Percentiles rank a stretch among this genome's conserved stretches.
Evolutionary conservation across 768 basidiomycete species (phyloP).

Genomic region (Neoboletus subvelutipes): DNA sequence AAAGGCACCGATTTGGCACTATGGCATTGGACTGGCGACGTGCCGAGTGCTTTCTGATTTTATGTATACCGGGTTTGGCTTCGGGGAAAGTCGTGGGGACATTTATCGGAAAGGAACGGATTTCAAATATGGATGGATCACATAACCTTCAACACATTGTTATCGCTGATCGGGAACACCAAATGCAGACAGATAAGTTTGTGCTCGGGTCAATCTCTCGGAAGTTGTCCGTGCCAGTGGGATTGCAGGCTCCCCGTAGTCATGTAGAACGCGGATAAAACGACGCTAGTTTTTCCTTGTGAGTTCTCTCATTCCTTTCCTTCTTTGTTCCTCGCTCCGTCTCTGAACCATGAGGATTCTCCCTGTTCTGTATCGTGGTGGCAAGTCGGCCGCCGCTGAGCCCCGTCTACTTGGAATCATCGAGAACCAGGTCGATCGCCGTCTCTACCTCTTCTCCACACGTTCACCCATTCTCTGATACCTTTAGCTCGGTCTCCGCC

Average conservation of each 20-base stretch:
- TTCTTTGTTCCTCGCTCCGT: background rate
- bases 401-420: slow-evolving; percentile 75
- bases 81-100: background rate
- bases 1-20: background rate
- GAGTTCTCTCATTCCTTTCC: background rate
- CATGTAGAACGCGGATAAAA: slow-evolving; percentile 1
- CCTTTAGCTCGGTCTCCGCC: slow-evolving; percentile 61
- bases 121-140: background rate
- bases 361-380: slow-evolving; percentile 70
- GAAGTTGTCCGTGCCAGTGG: background rate
- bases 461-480: background rate
- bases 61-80: no score
- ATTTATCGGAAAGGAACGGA: slow-evolving; percentile 7
- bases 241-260: background rate
- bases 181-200: background rate
- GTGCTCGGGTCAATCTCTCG: background rate
- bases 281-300: background rate
- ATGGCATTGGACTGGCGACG: no score
- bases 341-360: slow-evolving; percentile 40
- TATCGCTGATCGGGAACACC: background rate
- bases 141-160: background rate
- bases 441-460: background rate
- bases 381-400: slow-evolving; percentile 62
- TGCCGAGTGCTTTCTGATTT: no score
- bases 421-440: slow-evolving; percentile 62